These are phyloP conservation scores for Mycothermus thermophilus DNA, from an alignment of 495 filamentous ascomycete species.

Conservation along the genomic window DNA sequence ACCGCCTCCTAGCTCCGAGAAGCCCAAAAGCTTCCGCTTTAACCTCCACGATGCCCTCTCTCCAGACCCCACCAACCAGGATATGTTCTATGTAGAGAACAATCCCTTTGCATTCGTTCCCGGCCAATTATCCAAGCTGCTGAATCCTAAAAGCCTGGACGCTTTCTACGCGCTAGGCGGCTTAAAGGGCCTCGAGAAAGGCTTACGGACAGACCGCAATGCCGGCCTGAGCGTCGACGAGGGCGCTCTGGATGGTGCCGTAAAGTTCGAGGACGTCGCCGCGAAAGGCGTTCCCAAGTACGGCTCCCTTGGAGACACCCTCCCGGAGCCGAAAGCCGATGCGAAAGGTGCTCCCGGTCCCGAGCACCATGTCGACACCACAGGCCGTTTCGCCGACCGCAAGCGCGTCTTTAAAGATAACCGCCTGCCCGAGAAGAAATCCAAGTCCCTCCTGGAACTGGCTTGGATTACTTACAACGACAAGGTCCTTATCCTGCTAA, in stretches of 20 bases:
- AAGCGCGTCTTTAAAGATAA: slow-evolving; percentile 58
- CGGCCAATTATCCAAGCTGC: slow-evolving; percentile 56
- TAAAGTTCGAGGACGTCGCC: slow-evolving; percentile 44
- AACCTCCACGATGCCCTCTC: not conserved
- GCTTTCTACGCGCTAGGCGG: slow-evolving; percentile 57
- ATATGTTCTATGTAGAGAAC: slow-evolving; percentile 38
- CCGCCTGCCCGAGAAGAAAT: slow-evolving; percentile 57
- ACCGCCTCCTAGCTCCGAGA: too few relatives aligned
- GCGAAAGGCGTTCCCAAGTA: slow-evolving; percentile 22
- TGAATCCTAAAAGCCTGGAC: slow-evolving; percentile 57
- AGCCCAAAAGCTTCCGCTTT: not conserved
- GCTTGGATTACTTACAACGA: slow-evolving; percentile 83
- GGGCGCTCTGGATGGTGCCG: slow-evolving; percentile 36
- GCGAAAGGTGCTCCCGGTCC: slow-evolving; percentile 2
- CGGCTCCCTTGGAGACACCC: slow-evolving; percentile 15
- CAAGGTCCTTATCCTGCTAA: slow-evolving; percentile 65
- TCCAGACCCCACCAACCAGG: not conserved
- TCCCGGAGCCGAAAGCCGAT: slow-evolving; percentile 10
- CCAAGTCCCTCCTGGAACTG: slow-evolving; percentile 53
- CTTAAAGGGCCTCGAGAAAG: slow-evolving; percentile 48
- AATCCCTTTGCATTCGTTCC: slow-evolving; percentile 58
- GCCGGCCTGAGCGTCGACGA: slow-evolving; percentile 56
- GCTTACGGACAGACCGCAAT: slow-evolving; percentile 47
- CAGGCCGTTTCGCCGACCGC: slow-evolving; percentile 49
- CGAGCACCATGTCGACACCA: slow-evolving; percentile 7